Percentiles rank a stretch among this genome's conserved stretches.
Evolutionary conservation across 768 basidiomycete genomes (phyloP).

Genomic region (Amylocystis lapponica): DNA sequence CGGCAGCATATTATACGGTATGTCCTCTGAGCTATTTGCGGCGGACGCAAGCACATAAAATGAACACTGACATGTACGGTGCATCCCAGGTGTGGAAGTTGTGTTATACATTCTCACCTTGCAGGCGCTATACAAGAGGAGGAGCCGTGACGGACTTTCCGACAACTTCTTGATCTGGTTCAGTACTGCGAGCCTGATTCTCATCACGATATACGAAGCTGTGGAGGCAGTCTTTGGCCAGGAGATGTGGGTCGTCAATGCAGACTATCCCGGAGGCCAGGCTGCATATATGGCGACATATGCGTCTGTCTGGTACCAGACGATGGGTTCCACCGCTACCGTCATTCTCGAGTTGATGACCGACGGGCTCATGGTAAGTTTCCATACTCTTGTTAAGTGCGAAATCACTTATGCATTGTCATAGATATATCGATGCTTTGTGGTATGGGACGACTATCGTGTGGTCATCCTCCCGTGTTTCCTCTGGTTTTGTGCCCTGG

Average conservation of each 20-base stretch:
- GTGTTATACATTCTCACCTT: slow-evolving; percentile 20
- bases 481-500: slow-evolving; percentile 17
- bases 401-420: too few relatives aligned
- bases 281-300: slow-evolving; percentile 25
- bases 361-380: slow-evolving; percentile 36
- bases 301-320: slow-evolving; percentile 12
- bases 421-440: slow-evolving; percentile 20
- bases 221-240: slow-evolving; percentile 24
- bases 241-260: slow-evolving; percentile 31
- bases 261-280: slow-evolving; percentile 28
- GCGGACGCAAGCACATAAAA: background rate
- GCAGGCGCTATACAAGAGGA: slow-evolving; percentile 7
- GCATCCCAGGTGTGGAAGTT: slow-evolving; percentile 19
- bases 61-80: background rate
- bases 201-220: slow-evolving; percentile 28
- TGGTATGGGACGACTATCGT: slow-evolving; percentile 18
- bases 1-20: slow-evolving; percentile 6
- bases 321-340: slow-evolving; percentile 8
- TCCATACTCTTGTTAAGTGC: too few relatives aligned
- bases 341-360: slow-evolving; percentile 26
- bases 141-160: background rate
- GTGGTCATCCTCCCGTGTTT: slow-evolving; percentile 18
- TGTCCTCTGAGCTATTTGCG: slow-evolving; percentile 9
- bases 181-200: slow-evolving; percentile 20
- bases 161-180: slow-evolving; percentile 15